phyloP scores from a whole-genome alignment of 495 filamentous ascomycete genomes.

The Stereocaulon alpinum region DNA sequence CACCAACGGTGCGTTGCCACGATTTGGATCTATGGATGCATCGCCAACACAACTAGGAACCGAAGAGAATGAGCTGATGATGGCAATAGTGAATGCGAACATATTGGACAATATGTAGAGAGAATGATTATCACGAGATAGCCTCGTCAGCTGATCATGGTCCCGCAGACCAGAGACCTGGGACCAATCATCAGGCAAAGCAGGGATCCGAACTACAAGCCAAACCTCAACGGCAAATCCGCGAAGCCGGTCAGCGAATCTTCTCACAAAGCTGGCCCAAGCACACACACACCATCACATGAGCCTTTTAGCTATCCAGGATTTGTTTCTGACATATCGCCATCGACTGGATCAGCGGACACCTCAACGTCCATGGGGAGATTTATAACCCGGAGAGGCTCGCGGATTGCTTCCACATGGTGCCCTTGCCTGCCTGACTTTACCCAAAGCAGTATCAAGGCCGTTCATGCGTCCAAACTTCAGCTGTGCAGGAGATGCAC shows the following conservation, averaged over 20 bases:
- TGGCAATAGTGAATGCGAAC: background rate
- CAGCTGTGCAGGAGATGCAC: slow-evolving; percentile 8
- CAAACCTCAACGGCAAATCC: slow-evolving; percentile 23
- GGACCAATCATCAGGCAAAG: slow-evolving; percentile 31
- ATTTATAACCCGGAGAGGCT: background rate
- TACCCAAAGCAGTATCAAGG: slow-evolving; percentile 21
- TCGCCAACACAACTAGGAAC: background rate
- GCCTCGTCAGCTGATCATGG: background rate
- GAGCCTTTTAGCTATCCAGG: slow-evolving; percentile 15
- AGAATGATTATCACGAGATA: background rate
- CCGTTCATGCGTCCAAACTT: slow-evolving; percentile 10
- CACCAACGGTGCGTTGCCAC: background rate
- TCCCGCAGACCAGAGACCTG: slow-evolving; percentile 10
- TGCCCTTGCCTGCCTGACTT: background rate
- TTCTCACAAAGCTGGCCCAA: slow-evolving; percentile 22
- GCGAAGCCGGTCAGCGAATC: slow-evolving; percentile 28
- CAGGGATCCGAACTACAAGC: slow-evolving; percentile 30
- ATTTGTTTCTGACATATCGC: slow-evolving; percentile 1
- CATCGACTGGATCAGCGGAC: slow-evolving; percentile 13
- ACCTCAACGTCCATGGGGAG: background rate
- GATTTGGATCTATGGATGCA: background rate
- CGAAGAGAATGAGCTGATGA: background rate
- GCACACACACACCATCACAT: slow-evolving; percentile 20
- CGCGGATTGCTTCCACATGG: background rate
- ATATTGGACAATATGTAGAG: background rate